A percentile compares a stretch with the other conserved stretches of the same genome.
These are phyloP conservation scores for Puccinia sorghi DNA, from an alignment of 1,284 basidiomycete species.

Conservation along the genomic window DNA sequence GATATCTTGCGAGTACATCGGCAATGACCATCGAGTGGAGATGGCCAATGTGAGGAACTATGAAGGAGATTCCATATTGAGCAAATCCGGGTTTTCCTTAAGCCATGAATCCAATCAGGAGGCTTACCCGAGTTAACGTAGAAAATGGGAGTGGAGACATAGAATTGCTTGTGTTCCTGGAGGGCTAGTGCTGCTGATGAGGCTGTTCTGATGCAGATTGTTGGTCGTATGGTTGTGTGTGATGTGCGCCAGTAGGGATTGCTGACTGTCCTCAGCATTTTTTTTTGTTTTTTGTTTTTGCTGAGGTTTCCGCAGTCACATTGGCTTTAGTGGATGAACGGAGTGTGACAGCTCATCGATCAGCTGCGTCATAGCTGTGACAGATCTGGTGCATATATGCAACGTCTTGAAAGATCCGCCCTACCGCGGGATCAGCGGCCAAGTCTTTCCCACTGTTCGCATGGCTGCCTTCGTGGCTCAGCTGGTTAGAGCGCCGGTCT, in stretches of 20 bases:
- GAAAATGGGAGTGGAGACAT: slow-evolving; percentile 58
- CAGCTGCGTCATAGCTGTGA: not conserved
- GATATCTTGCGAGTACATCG: slow-evolving; percentile 56
- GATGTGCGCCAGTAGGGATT: too few species aligned
- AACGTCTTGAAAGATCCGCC: too few species aligned
- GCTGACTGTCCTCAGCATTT: too few species aligned
- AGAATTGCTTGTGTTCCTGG: slow-evolving; percentile 51
- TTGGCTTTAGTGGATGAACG: not conserved
- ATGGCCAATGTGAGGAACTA: slow-evolving; percentile 58
- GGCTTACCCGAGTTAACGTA: slow-evolving; percentile 56
- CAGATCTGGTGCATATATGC: not conserved
- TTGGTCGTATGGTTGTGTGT: not conserved
- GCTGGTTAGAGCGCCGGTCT: slow-evolving; percentile 48
- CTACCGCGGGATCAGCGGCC: too few species aligned
- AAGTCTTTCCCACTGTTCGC: too few species aligned
- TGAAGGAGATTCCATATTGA: not conserved
- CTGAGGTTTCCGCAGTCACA: too few species aligned
- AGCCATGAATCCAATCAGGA: not conserved
- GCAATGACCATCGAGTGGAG: slow-evolving; percentile 58
- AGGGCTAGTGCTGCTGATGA: not conserved
- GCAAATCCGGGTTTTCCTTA: not conserved
- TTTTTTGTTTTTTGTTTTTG: not conserved
- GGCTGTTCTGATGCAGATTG: not conserved
- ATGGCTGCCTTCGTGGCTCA: slow-evolving; percentile 47
- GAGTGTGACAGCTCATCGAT: not conserved